A percentile compares a stretch with the other conserved stretches of the same genome.
Evolutionary conservation across 176 grass and related monocot species (phyloP).

Genomic region (Musa acuminata): DNA sequence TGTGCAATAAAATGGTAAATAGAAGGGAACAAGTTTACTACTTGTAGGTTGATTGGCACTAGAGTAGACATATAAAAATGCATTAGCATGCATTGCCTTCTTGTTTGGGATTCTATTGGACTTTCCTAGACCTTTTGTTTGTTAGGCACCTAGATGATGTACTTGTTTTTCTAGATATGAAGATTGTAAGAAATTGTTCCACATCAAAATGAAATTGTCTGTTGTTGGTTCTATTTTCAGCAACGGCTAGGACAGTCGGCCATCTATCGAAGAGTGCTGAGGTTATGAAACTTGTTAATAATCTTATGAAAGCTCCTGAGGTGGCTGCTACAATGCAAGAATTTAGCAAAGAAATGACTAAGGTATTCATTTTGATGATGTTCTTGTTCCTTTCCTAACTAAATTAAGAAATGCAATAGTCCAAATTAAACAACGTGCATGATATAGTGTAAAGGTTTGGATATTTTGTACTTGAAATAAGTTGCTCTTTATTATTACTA

Average conservation of each 20-base stretch:
- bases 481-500: too few species aligned
- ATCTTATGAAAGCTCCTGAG: constrained; percentile 94
- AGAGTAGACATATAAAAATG: too few species aligned
- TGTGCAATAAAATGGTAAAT: too few species aligned
- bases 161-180: too few species aligned
- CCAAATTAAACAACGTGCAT: not conserved
- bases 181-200: too few species aligned
- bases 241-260: constrained; percentile 55
- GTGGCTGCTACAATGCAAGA: constrained; percentile 78
- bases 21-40: too few species aligned
- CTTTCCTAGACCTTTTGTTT: too few species aligned
- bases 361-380: constrained; percentile 24
- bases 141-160: too few species aligned
- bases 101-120: too few species aligned
- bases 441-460: not conserved
- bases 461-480: not conserved
- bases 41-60: too few species aligned
- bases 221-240: constrained; percentile 27
- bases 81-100: too few species aligned
- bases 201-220: too few species aligned
- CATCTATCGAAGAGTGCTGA: constrained; percentile 87
- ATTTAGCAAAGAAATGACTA: constrained; percentile 88
- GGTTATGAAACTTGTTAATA: constrained; percentile 84
- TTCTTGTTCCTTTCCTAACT: not conserved
- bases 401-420: not conserved